Evolutionary conservation across 139 green algal genomes (phyloP), one percentile per base, ranked within the genome.

Genomic region (Chlorella sp.): DNA sequence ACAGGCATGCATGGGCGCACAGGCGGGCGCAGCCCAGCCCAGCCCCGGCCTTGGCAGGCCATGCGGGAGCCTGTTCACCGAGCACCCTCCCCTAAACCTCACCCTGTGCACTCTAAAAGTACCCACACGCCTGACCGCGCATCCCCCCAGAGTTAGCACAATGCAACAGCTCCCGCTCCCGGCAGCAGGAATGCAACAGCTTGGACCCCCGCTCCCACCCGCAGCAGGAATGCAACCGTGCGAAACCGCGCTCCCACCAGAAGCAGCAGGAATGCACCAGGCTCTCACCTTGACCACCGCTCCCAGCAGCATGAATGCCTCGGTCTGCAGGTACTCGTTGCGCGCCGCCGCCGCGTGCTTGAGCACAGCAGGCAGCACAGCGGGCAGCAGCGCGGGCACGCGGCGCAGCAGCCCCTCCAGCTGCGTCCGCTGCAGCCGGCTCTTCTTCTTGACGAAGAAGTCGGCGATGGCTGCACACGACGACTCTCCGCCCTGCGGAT

Each of bases 371-470:
- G 68, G 61, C 30, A 95, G 64, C 34, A 68, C 73, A 16, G 40
- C 57, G 14, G 79, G 69, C 32, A 78, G 86, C 73, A 90, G 57
- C 5, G 71, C 68, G 26, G 81, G 85, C 24, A 86, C 88, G 37
- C 88, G 85, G 32, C 86, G 71, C 66, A 94, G 77, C 86, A 95
- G 87, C 26, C 66, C 61, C 82, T 93, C 88, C 42, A 95, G 88
- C 81, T 76, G 85, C 28, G 12, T 30, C 22, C 86, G 88, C 61
- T 89, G 75, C 82, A 96, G 87, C 32, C 90, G 88, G 32, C 48
- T 93, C 86, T 94, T 95, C 90, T 96, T 96, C 79, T 95, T 96
- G 40, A 48, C 53, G 15, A 96, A 92, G 30, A 91, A 93, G 81
- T 96, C 94, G 22, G 36, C 3, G 5, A 95, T 22, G 9, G 94